Conservation (phyloP, 2,329 filamentous ascomycete genomes). For the Fusarium chaquense region DNA sequence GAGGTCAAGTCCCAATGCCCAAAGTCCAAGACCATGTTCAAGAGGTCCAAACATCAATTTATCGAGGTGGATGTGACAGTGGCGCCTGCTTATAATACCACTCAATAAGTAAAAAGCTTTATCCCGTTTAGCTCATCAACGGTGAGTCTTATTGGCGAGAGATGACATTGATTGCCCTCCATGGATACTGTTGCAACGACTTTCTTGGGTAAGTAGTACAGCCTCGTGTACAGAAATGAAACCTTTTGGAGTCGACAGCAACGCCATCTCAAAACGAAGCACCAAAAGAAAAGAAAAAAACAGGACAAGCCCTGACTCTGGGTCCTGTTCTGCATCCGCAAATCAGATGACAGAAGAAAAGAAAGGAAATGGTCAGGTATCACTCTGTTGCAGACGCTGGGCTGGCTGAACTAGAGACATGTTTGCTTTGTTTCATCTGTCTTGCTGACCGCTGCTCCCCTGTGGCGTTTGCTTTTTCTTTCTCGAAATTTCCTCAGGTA, state of each 20-base stretch:
- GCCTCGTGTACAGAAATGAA: slow-evolving; percentile 23
- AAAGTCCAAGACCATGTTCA: slow-evolving; percentile 8
- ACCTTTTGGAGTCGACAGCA: slow-evolving; percentile 13
- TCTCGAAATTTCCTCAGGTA: slow-evolving; percentile 40
- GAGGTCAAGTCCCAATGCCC: slow-evolving; percentile 2
- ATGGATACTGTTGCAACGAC: background rate
- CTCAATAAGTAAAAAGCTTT: slow-evolving; percentile 6
- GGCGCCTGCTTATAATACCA: slow-evolving; percentile 21
- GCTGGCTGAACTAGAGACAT: slow-evolving; percentile 3
- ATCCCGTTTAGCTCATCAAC: slow-evolving; percentile 17
- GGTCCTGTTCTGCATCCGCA: background rate
- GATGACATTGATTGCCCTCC: background rate
- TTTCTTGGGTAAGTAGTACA: background rate
- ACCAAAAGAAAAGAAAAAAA: slow-evolving; percentile 1
- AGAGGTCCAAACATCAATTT: slow-evolving; percentile 32
- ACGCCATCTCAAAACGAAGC: slow-evolving; percentile 20
- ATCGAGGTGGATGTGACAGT: slow-evolving; percentile 23
- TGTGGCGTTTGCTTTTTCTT: slow-evolving; percentile 44
- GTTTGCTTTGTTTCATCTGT: slow-evolving; percentile 31
- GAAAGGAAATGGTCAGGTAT: slow-evolving; percentile 10
- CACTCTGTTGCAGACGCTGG: slow-evolving; percentile 27
- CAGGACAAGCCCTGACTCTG: background rate
- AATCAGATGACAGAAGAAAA: background rate
- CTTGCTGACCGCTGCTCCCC: slow-evolving; percentile 30
- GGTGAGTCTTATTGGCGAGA: slow-evolving; percentile 20